Conservation (phyloP, 2,329 filamentous ascomycete genomes). For the Akanthomyces dipterigenus region DNA sequence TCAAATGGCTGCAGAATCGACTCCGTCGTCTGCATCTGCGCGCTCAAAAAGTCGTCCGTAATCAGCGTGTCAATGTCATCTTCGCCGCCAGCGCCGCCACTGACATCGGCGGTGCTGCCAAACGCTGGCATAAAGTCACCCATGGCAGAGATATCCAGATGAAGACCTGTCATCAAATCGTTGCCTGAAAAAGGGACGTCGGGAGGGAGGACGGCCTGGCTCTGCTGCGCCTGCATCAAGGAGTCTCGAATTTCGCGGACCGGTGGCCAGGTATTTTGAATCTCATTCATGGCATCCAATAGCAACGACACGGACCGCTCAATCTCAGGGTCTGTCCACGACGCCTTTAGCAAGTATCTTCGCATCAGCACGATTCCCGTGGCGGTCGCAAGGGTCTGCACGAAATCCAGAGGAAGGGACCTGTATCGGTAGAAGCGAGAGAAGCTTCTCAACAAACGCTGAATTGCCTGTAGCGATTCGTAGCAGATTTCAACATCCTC, state of each 20-base stretch:
- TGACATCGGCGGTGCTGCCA: neutral
- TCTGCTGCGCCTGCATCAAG: slow-evolving; percentile 24
- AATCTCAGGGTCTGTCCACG: slow-evolving; percentile 39
- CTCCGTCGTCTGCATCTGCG: slow-evolving; percentile 23
- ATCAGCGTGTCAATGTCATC: slow-evolving; percentile 28
- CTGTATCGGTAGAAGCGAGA: slow-evolving; percentile 36
- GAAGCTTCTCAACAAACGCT: slow-evolving; percentile 38
- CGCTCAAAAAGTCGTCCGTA: slow-evolving; percentile 28
- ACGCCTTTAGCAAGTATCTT: slow-evolving; percentile 32
- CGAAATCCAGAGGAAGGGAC: slow-evolving; percentile 40
- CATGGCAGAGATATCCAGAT: slow-evolving; percentile 20
- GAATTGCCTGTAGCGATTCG: slow-evolving; percentile 38
- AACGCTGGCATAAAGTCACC: slow-evolving; percentile 19
- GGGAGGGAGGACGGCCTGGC: slow-evolving; percentile 24
- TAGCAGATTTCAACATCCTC: slow-evolving; percentile 45
- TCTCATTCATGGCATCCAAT: slow-evolving; percentile 43
- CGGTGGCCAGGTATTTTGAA: slow-evolving; percentile 43
- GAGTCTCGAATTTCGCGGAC: slow-evolving; percentile 35
- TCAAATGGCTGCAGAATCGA: slow-evolving; percentile 24
- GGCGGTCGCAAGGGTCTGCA: slow-evolving; percentile 41
- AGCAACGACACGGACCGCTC: slow-evolving; percentile 41
- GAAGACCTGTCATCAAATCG: slow-evolving; percentile 28
- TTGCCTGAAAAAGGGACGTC: slow-evolving; percentile 26
- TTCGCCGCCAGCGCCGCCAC: slow-evolving; percentile 11
- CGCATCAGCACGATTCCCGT: slow-evolving; percentile 42